Evolutionary conservation across 495 filamentous ascomycete genomes (phyloP).

Genomic region (Aspergillus baeticus): DNA sequence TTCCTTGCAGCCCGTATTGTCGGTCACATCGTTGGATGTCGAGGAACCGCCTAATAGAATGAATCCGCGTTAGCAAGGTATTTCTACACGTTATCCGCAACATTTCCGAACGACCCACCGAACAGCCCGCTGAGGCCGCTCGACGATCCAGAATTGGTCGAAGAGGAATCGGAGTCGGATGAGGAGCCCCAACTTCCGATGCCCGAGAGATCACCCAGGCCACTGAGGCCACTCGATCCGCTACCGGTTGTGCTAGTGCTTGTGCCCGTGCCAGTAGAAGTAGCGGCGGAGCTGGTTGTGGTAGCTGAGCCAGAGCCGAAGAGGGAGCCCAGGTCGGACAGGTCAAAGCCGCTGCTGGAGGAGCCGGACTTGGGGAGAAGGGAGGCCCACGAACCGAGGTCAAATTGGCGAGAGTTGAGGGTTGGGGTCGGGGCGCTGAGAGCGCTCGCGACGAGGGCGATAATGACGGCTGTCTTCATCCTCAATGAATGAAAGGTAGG

Average conservation of each 20-base stretch:
- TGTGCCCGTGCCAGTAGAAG: constrained; percentile 6
- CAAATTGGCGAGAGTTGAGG: constrained; percentile 10
- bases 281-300: not conserved
- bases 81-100: too few species aligned
- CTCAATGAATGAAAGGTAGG: not conserved
- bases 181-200: not conserved
- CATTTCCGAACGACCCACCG: not conserved
- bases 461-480: constrained; percentile 26
- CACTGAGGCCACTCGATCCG: not conserved
- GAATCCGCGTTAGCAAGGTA: not conserved
- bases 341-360: constrained; percentile 1
- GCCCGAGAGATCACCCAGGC: not conserved
- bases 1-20: constrained; percentile 39
- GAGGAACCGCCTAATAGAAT: constrained; percentile 20
- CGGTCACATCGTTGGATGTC: constrained; percentile 44
- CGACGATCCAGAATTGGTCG: not conserved
- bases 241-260: not conserved
- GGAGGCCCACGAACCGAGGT: not conserved
- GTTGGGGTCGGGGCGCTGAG: constrained; percentile 30
- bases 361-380: constrained; percentile 7
- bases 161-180: not conserved
- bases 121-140: not conserved
- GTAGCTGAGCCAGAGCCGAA: constrained; percentile 8
- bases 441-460: constrained; percentile 23
- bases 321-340: constrained; percentile 16